Percentiles rank a stretch among this genome's conserved stretches.
These are phyloP conservation scores for Calamus simplicifolius DNA, from an alignment of 176 grass and related monocot genomes.

Conservation along the genomic window DNA sequence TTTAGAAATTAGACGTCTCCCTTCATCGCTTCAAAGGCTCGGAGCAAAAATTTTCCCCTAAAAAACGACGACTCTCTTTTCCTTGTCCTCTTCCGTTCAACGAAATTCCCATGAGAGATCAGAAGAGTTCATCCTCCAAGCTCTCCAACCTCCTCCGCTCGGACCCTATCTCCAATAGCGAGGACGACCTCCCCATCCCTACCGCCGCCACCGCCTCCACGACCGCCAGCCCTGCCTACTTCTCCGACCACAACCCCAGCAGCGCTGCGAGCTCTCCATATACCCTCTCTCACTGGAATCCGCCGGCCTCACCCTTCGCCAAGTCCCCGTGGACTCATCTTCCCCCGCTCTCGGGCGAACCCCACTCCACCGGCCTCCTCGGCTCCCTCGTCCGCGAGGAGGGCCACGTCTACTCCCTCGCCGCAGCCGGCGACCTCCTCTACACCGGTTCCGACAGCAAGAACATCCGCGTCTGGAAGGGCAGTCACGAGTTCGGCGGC, in stretches of 20 bases:
- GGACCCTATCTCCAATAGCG: not conserved
- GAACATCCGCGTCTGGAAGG: constrained; percentile 17
- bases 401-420: constrained; percentile 20
- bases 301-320: constrained; percentile 6
- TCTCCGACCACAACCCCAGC: not conserved
- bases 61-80: no score
- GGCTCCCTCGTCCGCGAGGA: constrained; percentile 15
- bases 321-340: constrained; percentile 15
- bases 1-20: no score
- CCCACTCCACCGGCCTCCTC: constrained; percentile 4
- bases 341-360: constrained; percentile 7
- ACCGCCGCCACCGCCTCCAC: not conserved
- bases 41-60: no score
- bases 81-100: no score
- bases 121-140: not conserved
- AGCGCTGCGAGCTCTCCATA: not conserved
- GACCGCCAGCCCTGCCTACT: constrained; percentile 2
- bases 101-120: constrained; percentile 2
- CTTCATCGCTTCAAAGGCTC: no score
- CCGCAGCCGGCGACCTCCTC: constrained; percentile 1
- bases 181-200: constrained; percentile 5
- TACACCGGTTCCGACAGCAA: constrained; percentile 15
- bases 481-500: constrained; percentile 1
- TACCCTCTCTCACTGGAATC: constrained; percentile 6
- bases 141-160: constrained; percentile 1